phyloP scores from a whole-genome alignment of 139 green algal genomes.

The Haematococcus sp. region DNA sequence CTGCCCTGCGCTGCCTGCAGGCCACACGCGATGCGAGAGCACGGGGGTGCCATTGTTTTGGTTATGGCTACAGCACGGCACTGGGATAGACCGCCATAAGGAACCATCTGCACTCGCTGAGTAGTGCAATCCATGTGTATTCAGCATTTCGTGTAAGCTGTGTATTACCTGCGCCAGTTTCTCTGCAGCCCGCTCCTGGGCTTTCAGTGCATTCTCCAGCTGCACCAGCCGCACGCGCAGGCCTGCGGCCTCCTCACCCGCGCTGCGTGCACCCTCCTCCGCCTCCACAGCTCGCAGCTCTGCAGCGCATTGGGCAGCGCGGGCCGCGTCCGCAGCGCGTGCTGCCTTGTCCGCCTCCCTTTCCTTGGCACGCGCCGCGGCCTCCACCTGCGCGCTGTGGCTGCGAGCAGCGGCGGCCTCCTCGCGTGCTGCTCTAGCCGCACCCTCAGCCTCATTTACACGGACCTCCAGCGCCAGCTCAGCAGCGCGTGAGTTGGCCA shows the following conservation, averaged over 20 bases:
- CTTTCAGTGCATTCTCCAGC: conserved; percentile 4
- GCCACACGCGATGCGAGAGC: no score
- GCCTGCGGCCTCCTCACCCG: neutral
- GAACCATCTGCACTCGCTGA: no score
- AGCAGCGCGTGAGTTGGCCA: neutral
- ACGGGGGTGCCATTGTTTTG: no score
- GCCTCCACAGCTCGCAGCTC: neutral
- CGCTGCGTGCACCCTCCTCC: no score
- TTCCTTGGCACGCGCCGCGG: conserved; percentile 1
- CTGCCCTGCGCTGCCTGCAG: conserved; percentile 11
- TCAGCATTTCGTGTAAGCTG: no score
- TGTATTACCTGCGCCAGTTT: neutral
- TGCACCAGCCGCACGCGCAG: neutral
- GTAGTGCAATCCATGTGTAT: no score
- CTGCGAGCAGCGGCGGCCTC: conserved; percentile 1
- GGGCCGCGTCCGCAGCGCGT: neutral
- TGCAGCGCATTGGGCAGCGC: neutral
- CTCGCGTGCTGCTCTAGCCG: neutral
- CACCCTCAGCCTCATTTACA: neutral
- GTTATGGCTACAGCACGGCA: no score
- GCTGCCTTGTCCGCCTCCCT: conserved; percentile 16
- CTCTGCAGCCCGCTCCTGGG: neutral
- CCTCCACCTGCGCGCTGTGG: conserved; percentile 11
- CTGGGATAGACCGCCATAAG: no score
- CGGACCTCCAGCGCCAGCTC: conserved; percentile 8